Evolutionary conservation across 2,329 filamentous ascomycete genomes (phyloP), one percentile per base, ranked within the genome.

Genomic region (Sporothrix pallida): DNA sequence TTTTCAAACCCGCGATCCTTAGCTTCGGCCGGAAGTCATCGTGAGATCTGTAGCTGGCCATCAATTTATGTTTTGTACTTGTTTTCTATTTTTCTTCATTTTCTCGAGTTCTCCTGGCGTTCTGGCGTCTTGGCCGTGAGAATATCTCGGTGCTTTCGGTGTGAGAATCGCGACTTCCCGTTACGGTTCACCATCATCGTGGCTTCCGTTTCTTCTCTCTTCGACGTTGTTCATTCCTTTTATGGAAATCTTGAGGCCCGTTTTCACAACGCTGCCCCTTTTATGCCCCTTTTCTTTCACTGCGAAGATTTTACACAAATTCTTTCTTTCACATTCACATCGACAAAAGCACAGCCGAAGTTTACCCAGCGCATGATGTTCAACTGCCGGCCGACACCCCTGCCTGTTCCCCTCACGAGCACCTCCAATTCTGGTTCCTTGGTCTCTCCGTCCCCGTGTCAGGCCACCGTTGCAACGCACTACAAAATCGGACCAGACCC

Each of bases 381-480:
- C 44, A 31, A 68, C 63, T 52, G 63, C 63, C 44, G 20, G 20
- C 17, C 15, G 62, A 48, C 31, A 10, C 63, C 63, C 44, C 58
- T 67, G 63, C 48, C 63, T 10, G 20, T 68, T 50, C 23, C 44
- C 63, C 63, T 67, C 63, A 67, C 63, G 63, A 67, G 2, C 20
- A 20, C 52, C 52, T 48, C 52, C 52, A 20, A 54, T 3, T 54
- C 52, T 23, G 3, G 2, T 7, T 15, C 6, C n/a, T 54, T 20
- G n/a, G n/a, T 13, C n/a, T 17, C 10, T 15, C n/a, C 26, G 62
- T 20, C 20, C 63, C 63, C 63, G 63, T 68, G 20, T 50, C 63
- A 44, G 23, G 63, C n/a, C 63, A 50, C 63, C 44, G 2, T 50
- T 50, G 63, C 12, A 48, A 48, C 10, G 46, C 46, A 13, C 31